These are phyloP conservation scores for Rhytidhysteron rufulum DNA, from an alignment of 2,329 filamentous ascomycete genomes.

Conservation along the genomic window DNA sequence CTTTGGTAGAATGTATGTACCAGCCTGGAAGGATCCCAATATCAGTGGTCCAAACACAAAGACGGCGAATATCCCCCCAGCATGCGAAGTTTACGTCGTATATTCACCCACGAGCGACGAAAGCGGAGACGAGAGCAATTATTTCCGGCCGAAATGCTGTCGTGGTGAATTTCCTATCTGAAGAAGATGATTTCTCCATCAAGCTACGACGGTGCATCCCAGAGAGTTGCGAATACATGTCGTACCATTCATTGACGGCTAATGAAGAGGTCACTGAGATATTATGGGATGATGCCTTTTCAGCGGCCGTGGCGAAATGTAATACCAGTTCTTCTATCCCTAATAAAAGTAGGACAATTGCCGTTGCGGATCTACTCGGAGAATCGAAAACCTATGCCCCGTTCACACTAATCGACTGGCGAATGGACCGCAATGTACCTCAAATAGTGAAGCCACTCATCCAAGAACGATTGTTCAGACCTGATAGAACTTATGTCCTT, in stretches of 20 bases:
- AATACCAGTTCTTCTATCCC: not conserved
- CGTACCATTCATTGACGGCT: not conserved
- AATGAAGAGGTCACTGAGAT: not conserved
- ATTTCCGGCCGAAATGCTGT: not conserved
- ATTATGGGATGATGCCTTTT: not conserved
- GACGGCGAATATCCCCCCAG: not conserved
- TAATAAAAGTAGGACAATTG: not conserved
- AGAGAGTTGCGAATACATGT: not conserved
- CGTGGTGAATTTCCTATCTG: not conserved
- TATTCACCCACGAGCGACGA: not conserved
- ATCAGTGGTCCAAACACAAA: too few relatives aligned
- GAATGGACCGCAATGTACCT: not conserved
- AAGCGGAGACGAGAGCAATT: not conserved
- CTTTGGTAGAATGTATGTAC: not conserved
- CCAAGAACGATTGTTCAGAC: not conserved
- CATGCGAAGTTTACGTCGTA: not conserved
- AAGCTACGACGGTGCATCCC: not conserved
- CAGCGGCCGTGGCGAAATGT: not conserved
- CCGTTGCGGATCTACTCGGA: not conserved
- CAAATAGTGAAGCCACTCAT: not conserved
- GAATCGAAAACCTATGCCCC: too few relatives aligned
- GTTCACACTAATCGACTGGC: not conserved
- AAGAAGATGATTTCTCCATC: not conserved
- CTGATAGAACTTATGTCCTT: not conserved
- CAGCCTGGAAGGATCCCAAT: too few relatives aligned